Percentiles rank a stretch among this genome's conserved stretches.
Evolutionary conservation across 257 asterid species (phyloP).

Genomic region (Lantana camara): DNA sequence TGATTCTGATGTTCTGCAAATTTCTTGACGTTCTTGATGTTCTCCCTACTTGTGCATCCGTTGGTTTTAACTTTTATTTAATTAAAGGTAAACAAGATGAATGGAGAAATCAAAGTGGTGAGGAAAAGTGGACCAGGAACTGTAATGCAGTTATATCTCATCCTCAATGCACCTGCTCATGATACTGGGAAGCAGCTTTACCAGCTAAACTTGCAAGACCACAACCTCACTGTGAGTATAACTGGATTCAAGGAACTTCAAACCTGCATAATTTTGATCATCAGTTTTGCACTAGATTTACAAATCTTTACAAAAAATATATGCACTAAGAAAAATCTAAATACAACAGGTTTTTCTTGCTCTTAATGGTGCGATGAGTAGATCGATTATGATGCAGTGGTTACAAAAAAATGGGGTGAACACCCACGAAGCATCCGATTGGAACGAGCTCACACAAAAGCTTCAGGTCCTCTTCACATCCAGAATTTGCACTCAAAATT

Average conservation of each 20-base stretch:
- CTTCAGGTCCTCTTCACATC: constrained; percentile 51
- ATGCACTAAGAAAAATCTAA: background rate
- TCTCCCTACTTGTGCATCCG: too few relatives aligned
- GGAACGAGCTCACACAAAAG: constrained; percentile 73
- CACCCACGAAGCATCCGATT: constrained; percentile 69
- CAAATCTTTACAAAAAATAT: too few relatives aligned
- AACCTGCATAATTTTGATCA: too few relatives aligned
- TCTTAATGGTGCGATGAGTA: constrained; percentile 72
- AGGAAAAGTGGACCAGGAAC: constrained; percentile 83
- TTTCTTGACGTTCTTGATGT: too few relatives aligned
- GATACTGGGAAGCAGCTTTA: constrained; percentile 46
- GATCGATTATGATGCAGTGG: constrained; percentile 65
- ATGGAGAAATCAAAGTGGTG: constrained; percentile 88
- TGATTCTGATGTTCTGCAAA: too few relatives aligned
- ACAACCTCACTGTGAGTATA: constrained; percentile 62
- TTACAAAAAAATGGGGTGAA: constrained; percentile 55
- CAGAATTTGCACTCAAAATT: constrained; percentile 23
- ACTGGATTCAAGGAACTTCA: too few relatives aligned
- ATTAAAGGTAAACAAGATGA: constrained; percentile 80
- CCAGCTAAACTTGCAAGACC: constrained; percentile 52
- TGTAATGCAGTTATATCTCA: constrained; percentile 69
- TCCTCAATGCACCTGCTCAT: constrained; percentile 48
- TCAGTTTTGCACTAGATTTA: too few relatives aligned
- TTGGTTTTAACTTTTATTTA: too few relatives aligned
- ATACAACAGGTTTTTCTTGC: constrained; percentile 85